Percentiles rank a stretch among this genome's conserved stretches.
These are phyloP conservation scores for Talaromyces sp. DNA, from an alignment of 2,329 filamentous ascomycete genomes.

Conservation along the genomic window DNA sequence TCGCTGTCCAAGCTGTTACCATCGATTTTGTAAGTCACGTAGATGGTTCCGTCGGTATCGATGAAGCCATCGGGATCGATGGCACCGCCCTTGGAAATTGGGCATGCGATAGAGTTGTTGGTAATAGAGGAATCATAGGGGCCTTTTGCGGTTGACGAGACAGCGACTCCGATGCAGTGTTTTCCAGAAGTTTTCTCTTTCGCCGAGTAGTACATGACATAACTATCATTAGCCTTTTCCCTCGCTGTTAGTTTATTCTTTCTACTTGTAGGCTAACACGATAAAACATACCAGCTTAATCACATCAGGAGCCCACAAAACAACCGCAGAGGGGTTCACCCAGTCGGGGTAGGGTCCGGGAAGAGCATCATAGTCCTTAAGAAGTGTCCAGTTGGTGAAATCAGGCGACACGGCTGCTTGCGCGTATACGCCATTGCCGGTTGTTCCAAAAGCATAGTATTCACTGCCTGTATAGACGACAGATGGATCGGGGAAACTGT, in stretches of 20 bases:
- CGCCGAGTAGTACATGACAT: slow-evolving; percentile 55
- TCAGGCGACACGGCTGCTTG: slow-evolving; percentile 48
- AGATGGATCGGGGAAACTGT: slow-evolving; percentile 52
- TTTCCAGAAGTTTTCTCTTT: slow-evolving; percentile 29
- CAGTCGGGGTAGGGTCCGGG: slow-evolving; percentile 43
- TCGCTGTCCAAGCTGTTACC: slow-evolving; percentile 47
- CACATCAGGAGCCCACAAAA: slow-evolving; percentile 57
- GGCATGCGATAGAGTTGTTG: slow-evolving; percentile 45
- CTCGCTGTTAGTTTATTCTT: neutral
- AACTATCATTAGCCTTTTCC: slow-evolving; percentile 34
- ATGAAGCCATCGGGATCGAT: slow-evolving; percentile 56
- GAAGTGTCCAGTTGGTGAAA: slow-evolving; percentile 42
- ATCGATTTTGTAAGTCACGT: slow-evolving; percentile 60
- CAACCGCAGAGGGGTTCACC: slow-evolving; percentile 41
- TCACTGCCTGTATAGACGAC: slow-evolving; percentile 44
- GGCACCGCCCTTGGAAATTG: slow-evolving; percentile 47
- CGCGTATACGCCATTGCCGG: slow-evolving; percentile 43
- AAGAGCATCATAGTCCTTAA: slow-evolving; percentile 48
- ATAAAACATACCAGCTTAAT: slow-evolving; percentile 30
- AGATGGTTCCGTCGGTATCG: slow-evolving; percentile 46
- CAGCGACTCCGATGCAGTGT: slow-evolving; percentile 55
- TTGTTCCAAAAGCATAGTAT: slow-evolving; percentile 55
- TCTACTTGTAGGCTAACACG: neutral
- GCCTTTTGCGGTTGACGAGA: slow-evolving; percentile 41
- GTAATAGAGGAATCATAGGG: slow-evolving; percentile 42